Percentiles rank a stretch among this genome's conserved stretches.
phyloP scores from a whole-genome alignment of 768 basidiomycete species.

The Porphyrellus cyaneotinctus region DNA sequence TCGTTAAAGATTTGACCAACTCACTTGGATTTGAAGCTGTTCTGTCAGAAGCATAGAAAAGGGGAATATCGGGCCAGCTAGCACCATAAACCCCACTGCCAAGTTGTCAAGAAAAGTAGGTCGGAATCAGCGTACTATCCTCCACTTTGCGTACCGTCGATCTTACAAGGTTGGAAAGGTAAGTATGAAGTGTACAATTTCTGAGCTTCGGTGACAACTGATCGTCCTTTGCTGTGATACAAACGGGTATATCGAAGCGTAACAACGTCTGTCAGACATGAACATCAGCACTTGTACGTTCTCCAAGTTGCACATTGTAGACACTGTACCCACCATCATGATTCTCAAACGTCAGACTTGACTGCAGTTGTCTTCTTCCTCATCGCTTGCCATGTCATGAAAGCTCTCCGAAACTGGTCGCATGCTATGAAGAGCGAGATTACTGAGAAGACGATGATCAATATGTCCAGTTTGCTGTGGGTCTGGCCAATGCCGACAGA shows the following conservation, averaged over 20 bases:
- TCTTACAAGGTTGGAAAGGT: neutral
- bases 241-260: neutral
- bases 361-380: constrained; percentile 8
- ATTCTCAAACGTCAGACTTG: constrained; percentile 6
- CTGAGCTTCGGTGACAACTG: no score
- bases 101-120: no score
- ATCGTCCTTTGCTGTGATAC: neutral
- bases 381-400: constrained; percentile 13
- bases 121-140: no score
- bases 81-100: no score
- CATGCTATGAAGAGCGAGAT: constrained; percentile 16
- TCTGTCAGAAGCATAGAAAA: neutral
- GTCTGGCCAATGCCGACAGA: constrained; percentile 1
- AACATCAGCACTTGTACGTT: neutral
- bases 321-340: neutral
- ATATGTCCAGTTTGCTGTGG: constrained; percentile 15
- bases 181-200: neutral
- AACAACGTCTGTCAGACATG: neutral
- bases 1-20: no score
- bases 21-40: no score
- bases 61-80: no score
- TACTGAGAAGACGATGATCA: constrained; percentile 14
- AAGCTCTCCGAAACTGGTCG: constrained; percentile 21
- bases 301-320: no score
- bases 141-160: no score